A percentile compares a stretch with the other conserved stretches of the same genome.
Evolutionary conservation across 176 grass and related monocot species (phyloP).

Genomic region (Miscanthus lutarioriparius): DNA sequence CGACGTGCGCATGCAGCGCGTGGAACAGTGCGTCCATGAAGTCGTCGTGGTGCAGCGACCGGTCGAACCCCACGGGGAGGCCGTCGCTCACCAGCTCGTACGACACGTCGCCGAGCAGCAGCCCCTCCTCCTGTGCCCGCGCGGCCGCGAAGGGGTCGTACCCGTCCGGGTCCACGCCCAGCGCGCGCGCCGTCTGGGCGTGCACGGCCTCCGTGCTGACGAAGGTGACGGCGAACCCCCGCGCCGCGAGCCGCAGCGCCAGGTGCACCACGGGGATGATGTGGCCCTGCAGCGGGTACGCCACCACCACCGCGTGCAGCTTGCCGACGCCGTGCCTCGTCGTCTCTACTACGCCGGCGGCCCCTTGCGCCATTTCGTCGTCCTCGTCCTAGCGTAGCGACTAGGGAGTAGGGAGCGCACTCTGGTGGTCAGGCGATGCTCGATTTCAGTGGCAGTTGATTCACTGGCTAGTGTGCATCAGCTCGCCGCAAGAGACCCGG

Average conservation of each 20-base stretch:
- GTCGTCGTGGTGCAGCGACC: slow-evolving; percentile 52
- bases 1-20: slow-evolving; percentile 53
- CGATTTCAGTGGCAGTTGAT: not conserved
- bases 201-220: slow-evolving; percentile 62
- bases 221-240: slow-evolving; percentile 67
- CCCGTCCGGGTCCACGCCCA: not conserved
- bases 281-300: slow-evolving; percentile 70
- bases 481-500: not conserved
- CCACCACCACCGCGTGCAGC: slow-evolving; percentile 61
- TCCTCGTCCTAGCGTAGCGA: too few species aligned
- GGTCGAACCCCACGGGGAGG: slow-evolving; percentile 55
- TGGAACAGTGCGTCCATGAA: slow-evolving; percentile 50
- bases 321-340: not conserved
- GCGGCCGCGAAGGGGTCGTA: slow-evolving; percentile 39
- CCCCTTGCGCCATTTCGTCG: not conserved
- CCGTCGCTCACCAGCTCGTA: slow-evolving; percentile 68
- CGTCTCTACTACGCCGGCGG: not conserved
- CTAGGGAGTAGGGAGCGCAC: not conserved
- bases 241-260: slow-evolving; percentile 33
- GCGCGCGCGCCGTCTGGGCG: slow-evolving; percentile 38
- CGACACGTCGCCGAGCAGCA: slow-evolving; percentile 2
- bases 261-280: slow-evolving; percentile 64
- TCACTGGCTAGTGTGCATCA: not conserved
- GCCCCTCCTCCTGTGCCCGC: not conserved
- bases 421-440: not conserved